These are phyloP conservation scores for Rhododendron ovatum DNA, from an alignment of 148 eudicot genomes.

Conservation along the genomic window DNA sequence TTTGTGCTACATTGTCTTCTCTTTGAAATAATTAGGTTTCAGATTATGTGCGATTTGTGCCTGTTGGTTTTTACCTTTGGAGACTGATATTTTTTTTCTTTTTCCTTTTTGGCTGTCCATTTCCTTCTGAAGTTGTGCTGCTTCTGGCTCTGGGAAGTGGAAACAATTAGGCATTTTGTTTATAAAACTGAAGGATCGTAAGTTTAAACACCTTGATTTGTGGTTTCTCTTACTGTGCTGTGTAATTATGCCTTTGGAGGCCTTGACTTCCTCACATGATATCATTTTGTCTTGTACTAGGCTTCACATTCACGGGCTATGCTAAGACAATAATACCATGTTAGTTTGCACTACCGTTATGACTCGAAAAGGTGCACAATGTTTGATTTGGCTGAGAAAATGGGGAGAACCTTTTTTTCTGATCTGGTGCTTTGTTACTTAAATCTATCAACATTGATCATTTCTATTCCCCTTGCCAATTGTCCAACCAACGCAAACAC, in stretches of 20 bases:
- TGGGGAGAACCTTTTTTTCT: background rate
- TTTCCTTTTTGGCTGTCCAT: background rate
- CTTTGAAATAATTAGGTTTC: background rate
- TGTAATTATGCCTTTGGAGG: background rate
- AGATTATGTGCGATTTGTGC: background rate
- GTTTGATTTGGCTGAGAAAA: background rate
- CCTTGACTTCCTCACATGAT: background rate
- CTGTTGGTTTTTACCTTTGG: background rate
- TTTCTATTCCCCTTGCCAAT: background rate
- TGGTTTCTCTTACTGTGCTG: background rate
- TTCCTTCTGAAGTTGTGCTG: background rate
- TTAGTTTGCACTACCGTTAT: background rate
- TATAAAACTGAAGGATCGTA: background rate
- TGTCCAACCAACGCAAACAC: background rate
- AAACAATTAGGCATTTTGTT: background rate
- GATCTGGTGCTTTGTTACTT: background rate
- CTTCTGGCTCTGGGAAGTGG: background rate
- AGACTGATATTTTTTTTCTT: background rate
- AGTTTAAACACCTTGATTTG: background rate
- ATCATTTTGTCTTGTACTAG: background rate
- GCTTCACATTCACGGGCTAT: constrained; percentile 5
- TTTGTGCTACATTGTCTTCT: background rate
- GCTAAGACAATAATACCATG: background rate
- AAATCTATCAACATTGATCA: background rate
- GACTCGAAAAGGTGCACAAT: background rate